Evolutionary conservation across 495 filamentous ascomycete species (phyloP).

Genomic region (Penicillium nucicola): DNA sequence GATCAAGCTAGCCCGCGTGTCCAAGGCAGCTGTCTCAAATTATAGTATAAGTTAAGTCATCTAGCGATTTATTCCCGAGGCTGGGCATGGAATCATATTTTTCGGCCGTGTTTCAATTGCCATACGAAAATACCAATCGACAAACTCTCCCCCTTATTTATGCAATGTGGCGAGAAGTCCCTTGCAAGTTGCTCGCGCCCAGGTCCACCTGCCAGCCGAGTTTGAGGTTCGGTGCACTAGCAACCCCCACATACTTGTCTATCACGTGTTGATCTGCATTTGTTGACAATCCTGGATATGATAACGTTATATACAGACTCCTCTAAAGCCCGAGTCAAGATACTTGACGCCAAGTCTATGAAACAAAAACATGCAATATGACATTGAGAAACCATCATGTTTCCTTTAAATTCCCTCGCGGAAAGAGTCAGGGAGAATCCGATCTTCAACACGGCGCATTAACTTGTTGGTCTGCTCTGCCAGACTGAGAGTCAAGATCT

Average conservation of each 20-base stretch:
- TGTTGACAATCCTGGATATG: not conserved
- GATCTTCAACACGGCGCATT: constrained; percentile 72
- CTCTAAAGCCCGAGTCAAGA: not conserved
- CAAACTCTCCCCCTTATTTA: not conserved
- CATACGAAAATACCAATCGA: too few species aligned
- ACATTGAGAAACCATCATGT: not conserved
- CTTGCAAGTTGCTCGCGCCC: not conserved
- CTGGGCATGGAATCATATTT: too few species aligned
- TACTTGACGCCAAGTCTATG: constrained; percentile 9
- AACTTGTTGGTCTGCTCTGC: constrained; percentile 97
- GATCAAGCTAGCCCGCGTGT: not conserved
- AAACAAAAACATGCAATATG: not conserved
- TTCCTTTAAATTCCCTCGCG: constrained; percentile 43
- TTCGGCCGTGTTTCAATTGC: not conserved
- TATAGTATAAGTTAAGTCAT: too few species aligned
- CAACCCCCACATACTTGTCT: constrained; percentile 5
- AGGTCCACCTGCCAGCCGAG: constrained; percentile 15
- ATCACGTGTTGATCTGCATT: not conserved
- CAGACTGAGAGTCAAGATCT: constrained; percentile 86
- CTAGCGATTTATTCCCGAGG: too few species aligned
- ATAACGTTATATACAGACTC: not conserved
- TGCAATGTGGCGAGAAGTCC: constrained; percentile 7
- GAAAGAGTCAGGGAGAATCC: constrained; percentile 51
- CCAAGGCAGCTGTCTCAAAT: too few species aligned
- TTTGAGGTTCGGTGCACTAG: constrained; percentile 2